A percentile compares a stretch with the other conserved stretches of the same genome.
These are phyloP conservation scores for Avena sativa DNA, from an alignment of 176 grass and related monocot species.

Conservation along the genomic window DNA sequence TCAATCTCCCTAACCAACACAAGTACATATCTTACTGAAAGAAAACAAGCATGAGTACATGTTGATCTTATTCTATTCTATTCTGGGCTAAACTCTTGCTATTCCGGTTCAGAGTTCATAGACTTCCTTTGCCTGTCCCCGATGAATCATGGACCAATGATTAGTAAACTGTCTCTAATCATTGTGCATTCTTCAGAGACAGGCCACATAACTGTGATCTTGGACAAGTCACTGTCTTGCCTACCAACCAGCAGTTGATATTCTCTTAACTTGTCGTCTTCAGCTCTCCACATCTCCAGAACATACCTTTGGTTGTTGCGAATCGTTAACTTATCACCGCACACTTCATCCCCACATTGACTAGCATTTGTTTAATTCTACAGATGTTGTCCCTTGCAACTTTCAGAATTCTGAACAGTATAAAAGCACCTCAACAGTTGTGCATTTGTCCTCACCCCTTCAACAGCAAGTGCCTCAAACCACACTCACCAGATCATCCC, in stretches of 20 bases:
- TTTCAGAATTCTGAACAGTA: slow-evolving; percentile 54
- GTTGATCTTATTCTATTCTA: slow-evolving; percentile 20
- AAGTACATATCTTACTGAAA: slow-evolving; percentile 1
- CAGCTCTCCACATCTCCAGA: background rate
- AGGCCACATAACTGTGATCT: slow-evolving; percentile 43
- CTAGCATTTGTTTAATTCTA: slow-evolving; percentile 46
- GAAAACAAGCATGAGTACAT: slow-evolving; percentile 29
- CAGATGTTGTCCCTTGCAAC: slow-evolving; percentile 24
- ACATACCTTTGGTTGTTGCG: slow-evolving; percentile 28
- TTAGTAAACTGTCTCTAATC: slow-evolving; percentile 54
- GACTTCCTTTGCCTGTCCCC: slow-evolving; percentile 37
- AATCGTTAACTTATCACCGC: background rate
- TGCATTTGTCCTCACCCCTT: slow-evolving; percentile 50
- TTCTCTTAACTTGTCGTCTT: slow-evolving; percentile 43
- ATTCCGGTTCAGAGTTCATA: slow-evolving; percentile 45
- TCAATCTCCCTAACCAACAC: slow-evolving; percentile 36
- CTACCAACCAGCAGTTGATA: slow-evolving; percentile 59
- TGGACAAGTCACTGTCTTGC: slow-evolving; percentile 55
- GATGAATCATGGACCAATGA: slow-evolving; percentile 46
- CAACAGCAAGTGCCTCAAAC: slow-evolving; percentile 44
- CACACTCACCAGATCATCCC: slow-evolving; percentile 35
- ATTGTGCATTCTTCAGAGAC: slow-evolving; percentile 45
- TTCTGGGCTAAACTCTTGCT: slow-evolving; percentile 42
- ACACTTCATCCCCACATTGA: slow-evolving; percentile 53
- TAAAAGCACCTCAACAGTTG: slow-evolving; percentile 57